phyloP scores from a whole-genome alignment of 768 basidiomycete species.

The Lactifluus volemus region DNA sequence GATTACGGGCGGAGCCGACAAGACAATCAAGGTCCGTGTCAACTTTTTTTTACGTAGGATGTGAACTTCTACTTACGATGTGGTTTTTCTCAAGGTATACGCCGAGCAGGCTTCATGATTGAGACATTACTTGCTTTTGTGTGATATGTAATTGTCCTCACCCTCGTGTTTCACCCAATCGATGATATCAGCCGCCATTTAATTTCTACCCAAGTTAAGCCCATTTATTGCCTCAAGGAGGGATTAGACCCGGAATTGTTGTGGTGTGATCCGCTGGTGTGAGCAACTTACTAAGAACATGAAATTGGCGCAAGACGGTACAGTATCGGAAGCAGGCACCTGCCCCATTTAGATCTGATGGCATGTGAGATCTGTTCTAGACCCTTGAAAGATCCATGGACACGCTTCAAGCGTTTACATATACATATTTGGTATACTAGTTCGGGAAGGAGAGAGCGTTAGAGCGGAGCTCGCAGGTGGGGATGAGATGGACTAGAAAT shows the following conservation, averaged over 20 bases:
- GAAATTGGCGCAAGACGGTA: too few species aligned
- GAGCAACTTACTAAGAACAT: not conserved
- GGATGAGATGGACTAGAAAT: too few species aligned
- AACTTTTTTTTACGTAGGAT: not conserved
- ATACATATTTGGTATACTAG: too few species aligned
- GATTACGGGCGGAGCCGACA: constrained; percentile 96
- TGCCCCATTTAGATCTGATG: too few species aligned
- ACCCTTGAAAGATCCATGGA: too few species aligned
- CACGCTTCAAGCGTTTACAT: too few species aligned
- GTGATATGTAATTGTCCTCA: not conserved
- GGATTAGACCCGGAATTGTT: not conserved
- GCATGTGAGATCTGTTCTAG: too few species aligned
- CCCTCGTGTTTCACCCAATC: not conserved
- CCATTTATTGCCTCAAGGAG: not conserved
- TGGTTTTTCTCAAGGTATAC: constrained; percentile 41
- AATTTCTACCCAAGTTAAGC: not conserved
- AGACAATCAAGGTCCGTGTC: constrained; percentile 84
- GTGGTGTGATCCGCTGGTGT: not conserved
- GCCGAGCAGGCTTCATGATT: constrained; percentile 57
- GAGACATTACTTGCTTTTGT: not conserved
- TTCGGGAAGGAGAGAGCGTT: too few species aligned
- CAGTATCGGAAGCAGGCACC: not conserved
- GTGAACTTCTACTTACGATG: not conserved
- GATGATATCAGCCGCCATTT: not conserved
- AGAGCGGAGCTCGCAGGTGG: too few species aligned